Base-by-base conservation (phyloP, 169 alveolate genomes). In the Besnoitia besnoiti region DNA sequence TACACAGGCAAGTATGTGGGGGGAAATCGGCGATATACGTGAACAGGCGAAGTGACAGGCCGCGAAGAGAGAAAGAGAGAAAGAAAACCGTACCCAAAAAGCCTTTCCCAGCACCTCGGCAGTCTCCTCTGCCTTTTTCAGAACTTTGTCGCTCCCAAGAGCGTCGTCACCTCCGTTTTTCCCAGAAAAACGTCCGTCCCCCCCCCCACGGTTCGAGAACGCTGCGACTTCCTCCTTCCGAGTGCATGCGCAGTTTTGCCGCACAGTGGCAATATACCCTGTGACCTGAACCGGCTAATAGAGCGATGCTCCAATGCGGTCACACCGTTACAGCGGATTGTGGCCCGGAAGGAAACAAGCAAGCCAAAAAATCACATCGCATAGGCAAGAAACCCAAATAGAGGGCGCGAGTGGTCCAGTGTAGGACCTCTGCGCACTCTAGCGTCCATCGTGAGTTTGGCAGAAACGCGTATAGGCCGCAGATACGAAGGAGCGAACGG, bases 181-280 rank as follows among this genome's bases (percentile, higher is more conserved):
- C 67, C 30, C 67, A 0, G 67, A 55, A 55, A 55, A n/a, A 55
- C 67, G 67, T 55, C 24, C 67, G 27, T 55, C 67, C 24, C 67
- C n/a, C n/a, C n/a, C n/a, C 67, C 67, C 67, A 55, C 67, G 67
- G 67, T 55, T n/a, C 55, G 14, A 16, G 67, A 55, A n/a, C 12
- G 67, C 67, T 55, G 67, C 27, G 67, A 55, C 33, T 55, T 55
- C 67, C 67, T 55, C 24, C 67, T 21, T 55, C 67, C 67, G 67
- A 55, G n/a, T 55, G 67, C 67, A 55, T 55, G 67, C 67, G 67
- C 67, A 55, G 33, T 55, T 55, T n/a, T n/a, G 67, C 33, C 67
- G 30, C 12, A 21, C 7, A 49, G 24, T 55, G 67, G 67, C 67
- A 55, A 55, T 5, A n/a, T 55, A 21, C 67, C 67, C 67, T 55